Evolutionary conservation across 140 eudicot species (phyloP).

Genomic region (Bidens hawaiensis): DNA sequence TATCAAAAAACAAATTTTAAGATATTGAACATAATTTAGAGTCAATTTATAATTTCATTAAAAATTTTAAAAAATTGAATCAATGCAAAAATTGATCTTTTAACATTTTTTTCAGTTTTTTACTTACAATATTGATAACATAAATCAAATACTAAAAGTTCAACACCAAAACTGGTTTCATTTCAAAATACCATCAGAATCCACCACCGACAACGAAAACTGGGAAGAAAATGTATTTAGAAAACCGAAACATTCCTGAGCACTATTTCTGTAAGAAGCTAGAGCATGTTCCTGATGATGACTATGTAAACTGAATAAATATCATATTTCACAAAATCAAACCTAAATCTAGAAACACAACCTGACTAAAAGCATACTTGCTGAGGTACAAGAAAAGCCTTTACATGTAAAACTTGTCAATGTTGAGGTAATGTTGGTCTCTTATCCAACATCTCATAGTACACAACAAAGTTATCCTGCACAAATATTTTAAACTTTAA

Average conservation of each 20-base stretch:
- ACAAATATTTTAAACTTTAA: too few species aligned
- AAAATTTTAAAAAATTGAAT: too few species aligned
- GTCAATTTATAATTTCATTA: too few species aligned
- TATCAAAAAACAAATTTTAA: too few species aligned
- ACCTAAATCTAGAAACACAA: conserved; percentile 28
- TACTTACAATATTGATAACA: too few species aligned
- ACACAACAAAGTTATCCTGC: conserved; percentile 90
- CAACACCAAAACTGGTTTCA: conserved; percentile 1
- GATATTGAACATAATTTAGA: too few species aligned
- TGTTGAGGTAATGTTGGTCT: conserved; percentile 70
- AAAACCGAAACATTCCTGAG: background rate
- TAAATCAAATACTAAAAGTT: background rate
- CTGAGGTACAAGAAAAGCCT: conserved; percentile 22
- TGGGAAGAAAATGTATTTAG: background rate
- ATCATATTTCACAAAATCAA: conserved; percentile 17
- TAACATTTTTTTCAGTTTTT: too few species aligned
- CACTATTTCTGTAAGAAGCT: conserved; percentile 6
- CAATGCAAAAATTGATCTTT: too few species aligned
- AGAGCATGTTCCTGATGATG: conserved; percentile 8
- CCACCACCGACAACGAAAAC: background rate
- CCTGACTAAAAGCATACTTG: conserved; percentile 27
- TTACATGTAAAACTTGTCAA: conserved; percentile 46
- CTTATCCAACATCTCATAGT: conserved; percentile 74
- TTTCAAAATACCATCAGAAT: conserved; percentile 1
- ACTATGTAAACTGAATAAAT: conserved; percentile 13